A percentile compares a stretch with the other conserved stretches of the same genome.
Evolutionary conservation across 306 rosid genomes (phyloP).

Genomic region (barrel medic (Medicago truncatula)): DNA sequence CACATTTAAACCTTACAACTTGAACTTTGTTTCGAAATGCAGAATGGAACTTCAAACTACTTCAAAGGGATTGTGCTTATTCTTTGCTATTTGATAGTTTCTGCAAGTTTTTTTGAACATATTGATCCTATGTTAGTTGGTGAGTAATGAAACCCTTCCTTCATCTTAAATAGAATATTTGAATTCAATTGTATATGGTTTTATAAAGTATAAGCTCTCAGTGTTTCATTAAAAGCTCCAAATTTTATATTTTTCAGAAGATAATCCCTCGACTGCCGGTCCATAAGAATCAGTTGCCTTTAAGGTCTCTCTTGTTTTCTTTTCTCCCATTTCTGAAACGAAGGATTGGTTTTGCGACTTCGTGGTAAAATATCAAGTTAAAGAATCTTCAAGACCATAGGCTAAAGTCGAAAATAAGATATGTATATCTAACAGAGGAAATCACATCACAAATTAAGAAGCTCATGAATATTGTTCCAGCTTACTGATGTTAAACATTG

Average conservation of each 20-base stretch:
- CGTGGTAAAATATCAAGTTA: not conserved
- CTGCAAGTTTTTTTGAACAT: constrained; percentile 37
- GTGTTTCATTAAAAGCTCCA: not conserved
- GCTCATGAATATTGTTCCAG: not conserved
- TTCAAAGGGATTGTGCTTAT: constrained; percentile 42
- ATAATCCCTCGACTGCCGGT: constrained; percentile 18
- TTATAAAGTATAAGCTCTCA: not conserved
- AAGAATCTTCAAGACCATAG: not conserved
- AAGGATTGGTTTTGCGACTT: not conserved
- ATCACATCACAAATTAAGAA: not conserved
- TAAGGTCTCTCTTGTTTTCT: not conserved
- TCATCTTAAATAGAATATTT: not conserved
- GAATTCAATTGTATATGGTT: not conserved
- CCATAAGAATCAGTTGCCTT: not conserved
- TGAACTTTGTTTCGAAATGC: constrained; percentile 11
- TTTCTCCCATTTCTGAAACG: not conserved
- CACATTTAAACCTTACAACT: too few relatives aligned
- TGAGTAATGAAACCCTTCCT: constrained; percentile 21
- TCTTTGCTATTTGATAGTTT: constrained; percentile 41
- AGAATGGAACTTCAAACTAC: constrained; percentile 40
- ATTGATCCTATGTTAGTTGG: constrained; percentile 31
- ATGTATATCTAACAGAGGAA: not conserved
- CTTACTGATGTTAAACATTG: not conserved
- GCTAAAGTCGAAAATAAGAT: not conserved
- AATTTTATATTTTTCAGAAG: constrained; percentile 6